A percentile compares a stretch with the other conserved stretches of the same genome.
These are phyloP conservation scores for Zygoascus meyerae DNA, from an alignment of 1,139 yeast species.

Conservation along the genomic window DNA sequence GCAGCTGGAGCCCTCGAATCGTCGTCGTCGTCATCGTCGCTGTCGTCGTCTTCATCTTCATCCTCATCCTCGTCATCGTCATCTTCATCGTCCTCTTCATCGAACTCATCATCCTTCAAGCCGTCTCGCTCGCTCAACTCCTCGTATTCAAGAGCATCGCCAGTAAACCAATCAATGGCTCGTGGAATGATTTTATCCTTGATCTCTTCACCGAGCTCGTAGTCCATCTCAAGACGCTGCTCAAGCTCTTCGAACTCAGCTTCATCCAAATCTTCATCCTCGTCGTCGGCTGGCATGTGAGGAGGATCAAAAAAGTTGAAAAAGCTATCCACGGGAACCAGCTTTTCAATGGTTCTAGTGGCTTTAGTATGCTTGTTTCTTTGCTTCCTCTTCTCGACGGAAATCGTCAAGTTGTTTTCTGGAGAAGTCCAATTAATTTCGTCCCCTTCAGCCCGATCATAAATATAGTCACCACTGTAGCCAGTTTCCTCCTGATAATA, in stretches of 20 bases:
- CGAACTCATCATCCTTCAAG: constrained; percentile 49
- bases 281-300: constrained; percentile 56
- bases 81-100: constrained; percentile 49
- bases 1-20: constrained; percentile 32
- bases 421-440: constrained; percentile 79
- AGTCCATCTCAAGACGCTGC: constrained; percentile 82
- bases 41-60: constrained; percentile 45
- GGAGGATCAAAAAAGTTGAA: constrained; percentile 97
- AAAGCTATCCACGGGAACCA: constrained; percentile 88
- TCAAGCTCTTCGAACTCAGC: constrained; percentile 71
- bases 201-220: constrained; percentile 92
- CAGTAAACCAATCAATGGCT: constrained; percentile 97
- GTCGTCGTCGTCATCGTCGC: constrained; percentile 43
- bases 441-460: constrained; percentile 93
- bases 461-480: constrained; percentile 91
- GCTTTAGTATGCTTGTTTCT: constrained; percentile 97
- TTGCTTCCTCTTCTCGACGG: constrained; percentile 92
- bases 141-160: constrained; percentile 74
- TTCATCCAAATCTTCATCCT: constrained; percentile 41
- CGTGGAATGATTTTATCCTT: constrained; percentile 94
- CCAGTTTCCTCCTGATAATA: constrained; percentile 93
- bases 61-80: constrained; percentile 47
- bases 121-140: constrained; percentile 42
- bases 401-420: constrained; percentile 77
- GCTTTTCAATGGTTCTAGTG: constrained; percentile 91